phyloP scores from a whole-genome alignment of 2,329 filamentous ascomycete species.

The Hypoxylon sp. region DNA sequence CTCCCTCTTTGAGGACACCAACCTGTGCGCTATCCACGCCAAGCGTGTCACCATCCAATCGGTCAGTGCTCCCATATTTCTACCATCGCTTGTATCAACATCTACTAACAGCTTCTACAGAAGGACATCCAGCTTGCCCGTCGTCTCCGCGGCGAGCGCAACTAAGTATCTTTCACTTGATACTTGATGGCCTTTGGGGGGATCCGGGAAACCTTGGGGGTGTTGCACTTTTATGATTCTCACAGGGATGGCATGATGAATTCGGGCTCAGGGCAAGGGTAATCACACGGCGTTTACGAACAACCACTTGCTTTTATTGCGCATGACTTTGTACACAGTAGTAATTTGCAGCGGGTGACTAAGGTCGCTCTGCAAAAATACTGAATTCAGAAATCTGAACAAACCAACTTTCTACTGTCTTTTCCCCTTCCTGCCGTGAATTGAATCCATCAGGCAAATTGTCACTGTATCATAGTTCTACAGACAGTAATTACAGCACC shows the following conservation, averaged over 20 bases:
- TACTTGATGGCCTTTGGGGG: conserved; percentile 42
- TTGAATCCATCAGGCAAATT: not conserved
- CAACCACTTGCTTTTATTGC: conserved; percentile 54
- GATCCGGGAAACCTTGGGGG: conserved; percentile 42
- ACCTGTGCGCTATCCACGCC: conserved; percentile 97
- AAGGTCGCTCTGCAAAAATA: conserved; percentile 43
- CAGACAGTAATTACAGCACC: too few species aligned
- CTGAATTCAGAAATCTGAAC: conserved; percentile 50
- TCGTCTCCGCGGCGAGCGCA: conserved; percentile 92
- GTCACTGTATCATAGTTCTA: not conserved
- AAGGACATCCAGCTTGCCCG: conserved; percentile 98
- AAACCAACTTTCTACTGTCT: conserved; percentile 26
- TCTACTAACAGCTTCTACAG: conserved; percentile 56
- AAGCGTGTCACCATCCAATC: conserved; percentile 99
- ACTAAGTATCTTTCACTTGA: conserved; percentile 62
- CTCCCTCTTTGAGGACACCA: conserved; percentile 98
- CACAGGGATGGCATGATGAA: conserved; percentile 58
- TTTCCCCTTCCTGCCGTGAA: not conserved
- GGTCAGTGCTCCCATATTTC: conserved; percentile 51
- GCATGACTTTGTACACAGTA: conserved; percentile 57
- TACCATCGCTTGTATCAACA: not conserved
- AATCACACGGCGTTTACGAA: conserved; percentile 56
- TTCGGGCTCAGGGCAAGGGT: conserved; percentile 55
- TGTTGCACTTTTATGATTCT: conserved; percentile 53
- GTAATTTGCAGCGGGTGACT: conserved; percentile 47